Base-by-base conservation (phyloP, 1,139 yeast species). In the Suhomyces ambrosiae region DNA sequence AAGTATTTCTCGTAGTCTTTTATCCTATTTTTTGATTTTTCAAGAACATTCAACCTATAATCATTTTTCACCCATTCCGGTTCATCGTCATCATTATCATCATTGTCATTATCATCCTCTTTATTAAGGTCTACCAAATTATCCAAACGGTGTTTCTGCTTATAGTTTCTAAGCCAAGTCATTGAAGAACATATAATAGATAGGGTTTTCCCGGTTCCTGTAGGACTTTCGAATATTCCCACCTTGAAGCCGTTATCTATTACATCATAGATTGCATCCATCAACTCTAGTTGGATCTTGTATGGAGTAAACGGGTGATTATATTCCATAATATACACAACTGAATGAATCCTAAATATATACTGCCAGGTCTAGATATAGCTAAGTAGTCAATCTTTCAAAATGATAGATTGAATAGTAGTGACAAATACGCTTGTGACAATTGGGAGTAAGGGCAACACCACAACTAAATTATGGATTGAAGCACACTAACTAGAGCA, bases 131-230 rank as follows among this genome's bases (percentile, higher is more conserved):
- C 54, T 1, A 44, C 50, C 3, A 40, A 48, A 30, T 60, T 68
- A 3, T 66, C 58, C 33, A 74, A 46, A 23, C 63, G 65, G 19
- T 64, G 58, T 7, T 57, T 53, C 22, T 56, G 57, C 52, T 82
- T 83, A 47, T 76, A 67, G 27, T 80, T 75, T 35, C 97, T 65
- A 9, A 90, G 65, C 96, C 96, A 90, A 0, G 94, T 79, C 79
- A 90, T 74, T 0, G 94, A 69, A 0, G 95, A 80, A 54, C 97
- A 92, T 2, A 90, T 86, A 30, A 90, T 64, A 1, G 96, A 87
- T 7, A 90, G 65, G 0, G 97, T 89, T 60, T 90, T 90, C 4
- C 97, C 97, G 1, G 94, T 86, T 3, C 97, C 98, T 0, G 98
- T 90, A 0, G 98, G 97, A 46, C 95, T 84, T 58, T 90, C 97